Evolutionary conservation across 768 basidiomycete species (phyloP), one percentile per base, ranked within the genome.

Genomic region (Lyophyllum semitale): DNA sequence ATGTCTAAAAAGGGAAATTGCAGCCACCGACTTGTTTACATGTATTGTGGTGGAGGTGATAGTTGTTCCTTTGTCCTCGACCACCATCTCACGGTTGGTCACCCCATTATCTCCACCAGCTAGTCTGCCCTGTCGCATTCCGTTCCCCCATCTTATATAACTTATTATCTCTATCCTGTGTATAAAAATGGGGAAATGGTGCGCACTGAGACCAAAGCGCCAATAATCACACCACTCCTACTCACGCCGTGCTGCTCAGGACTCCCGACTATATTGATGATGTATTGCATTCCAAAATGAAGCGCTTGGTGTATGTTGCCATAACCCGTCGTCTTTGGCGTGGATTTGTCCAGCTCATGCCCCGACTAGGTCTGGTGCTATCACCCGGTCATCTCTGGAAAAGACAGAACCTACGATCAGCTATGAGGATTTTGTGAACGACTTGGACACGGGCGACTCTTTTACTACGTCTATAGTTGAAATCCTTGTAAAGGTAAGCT

Each of bases 391-490:
- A 25, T 80, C 79, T 55, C 77, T 89, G 25, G 90, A 91, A 66
- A 83, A 84, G 59, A 64, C 64, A 30, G 86, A 88, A 63, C 80
- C 86, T 3, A 71, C 73, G 37, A 90, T 92, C 58, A 84, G 76
- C 51, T 92, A 89, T 65, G 86, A 91, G 68, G 70, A 79, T 26
- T 91, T 93, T 59, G 87, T 91, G 18, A 81, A 86, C 60, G 88
- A 90, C 26, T 73, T 93, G 46, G 89, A 92, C 65, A 80, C 79
- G 22, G 90, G 89, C 15, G 91, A 93, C 66, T 85, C 88, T 0
- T 92, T 93, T 69, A 91, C 90, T 0, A 82, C 89, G 4, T 80
- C 87, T 0, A 66, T 93, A 47, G 72, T 91, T 54, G 90, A 92
- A 56, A 80, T 89, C 45, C 77, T 93, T 42, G 91, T 92, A 64